Evolutionary conservation across 225 moss, liverwort and hornwort genomes (phyloP), one percentile per base, ranked within the genome.

Genomic region (Pseudoscleropodium purum): DNA sequence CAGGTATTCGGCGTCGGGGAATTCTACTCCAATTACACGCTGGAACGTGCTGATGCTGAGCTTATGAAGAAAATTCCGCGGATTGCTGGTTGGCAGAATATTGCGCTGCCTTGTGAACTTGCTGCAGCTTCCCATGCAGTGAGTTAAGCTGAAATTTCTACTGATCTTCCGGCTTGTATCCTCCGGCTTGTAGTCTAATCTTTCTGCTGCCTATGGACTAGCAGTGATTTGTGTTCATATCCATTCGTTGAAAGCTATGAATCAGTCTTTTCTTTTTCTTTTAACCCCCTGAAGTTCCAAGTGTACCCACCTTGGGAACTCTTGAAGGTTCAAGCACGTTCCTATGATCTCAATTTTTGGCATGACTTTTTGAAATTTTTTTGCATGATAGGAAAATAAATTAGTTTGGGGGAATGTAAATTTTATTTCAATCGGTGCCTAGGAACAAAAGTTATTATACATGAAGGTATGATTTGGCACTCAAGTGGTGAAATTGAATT

Each of bases 51-150:
- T 39, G 88, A 95, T 70, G 93, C 94, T 47, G 85, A 89, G 52
- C 87, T 97, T 24, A 90, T 91, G 88, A 95, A 93, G 88, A 97
- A 94, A 80, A 88, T 96, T 54, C 92, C 90, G 64, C 88, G 66
- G 26, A 92, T 94, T 79, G 92, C 94, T 52, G 96, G 97, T 7
- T 96, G 96, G 96, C 97, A 97, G 85, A 90, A 91, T 37, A 80
- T 93, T 39, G 52, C 82, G 43, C 79, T 86, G 75, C 96, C 95
- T 69, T 79, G 86, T 43, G 95, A 95, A 60, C 86, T 86, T 57
- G 87, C 64, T 56, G 89, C 68, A 16, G 41, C 34, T 27, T 87
- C 86, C 57, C 61, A 31, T 84, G 85, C 90, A 20, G 65, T 43
- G 39, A 67, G 84, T 68, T 85, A 33, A 81, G 47, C 52, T 84